phyloP scores from a whole-genome alignment of 495 filamentous ascomycete genomes.

The Xylaria telfairii region DNA sequence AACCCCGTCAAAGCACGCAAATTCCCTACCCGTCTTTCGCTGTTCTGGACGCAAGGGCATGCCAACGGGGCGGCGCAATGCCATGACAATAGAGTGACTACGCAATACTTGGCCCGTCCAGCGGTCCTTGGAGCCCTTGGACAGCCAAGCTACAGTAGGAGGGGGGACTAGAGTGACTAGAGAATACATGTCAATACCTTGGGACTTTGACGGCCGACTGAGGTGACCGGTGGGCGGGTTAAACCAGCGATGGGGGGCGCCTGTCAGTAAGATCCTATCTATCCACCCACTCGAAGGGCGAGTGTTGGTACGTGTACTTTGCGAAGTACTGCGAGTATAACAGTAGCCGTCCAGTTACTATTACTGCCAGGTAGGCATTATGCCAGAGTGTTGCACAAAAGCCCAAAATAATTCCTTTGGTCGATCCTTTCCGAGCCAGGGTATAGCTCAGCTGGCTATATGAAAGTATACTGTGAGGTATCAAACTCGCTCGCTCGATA shows the following conservation, averaged over 20 bases:
- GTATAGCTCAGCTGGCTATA: not conserved
- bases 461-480: not conserved
- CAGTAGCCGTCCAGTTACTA: not conserved
- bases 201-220: constrained; percentile 5
- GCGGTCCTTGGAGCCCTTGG: constrained; percentile 5
- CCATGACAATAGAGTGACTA: constrained; percentile 21
- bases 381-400: constrained; percentile 19
- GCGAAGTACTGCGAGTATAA: not conserved
- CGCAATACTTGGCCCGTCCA: constrained; percentile 9
- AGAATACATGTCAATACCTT: constrained; percentile 22
- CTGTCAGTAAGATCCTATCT: constrained; percentile 16
- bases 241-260: constrained; percentile 4
- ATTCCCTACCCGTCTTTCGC: not conserved
- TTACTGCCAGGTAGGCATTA: too few species aligned
- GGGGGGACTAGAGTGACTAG: constrained; percentile 19
- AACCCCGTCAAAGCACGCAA: not conserved
- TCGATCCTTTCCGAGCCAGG: constrained; percentile 13
- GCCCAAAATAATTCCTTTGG: constrained; percentile 11
- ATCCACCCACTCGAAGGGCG: constrained; percentile 13
- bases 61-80: constrained; percentile 19
- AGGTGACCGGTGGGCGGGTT: constrained; percentile 12
- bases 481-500: not conserved
- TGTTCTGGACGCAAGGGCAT: not conserved
- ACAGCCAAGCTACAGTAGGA: constrained; percentile 16
- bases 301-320: not conserved